Conservation (phyloP, 345 rosid genomes). For the Barbarea vulgaris region DNA sequence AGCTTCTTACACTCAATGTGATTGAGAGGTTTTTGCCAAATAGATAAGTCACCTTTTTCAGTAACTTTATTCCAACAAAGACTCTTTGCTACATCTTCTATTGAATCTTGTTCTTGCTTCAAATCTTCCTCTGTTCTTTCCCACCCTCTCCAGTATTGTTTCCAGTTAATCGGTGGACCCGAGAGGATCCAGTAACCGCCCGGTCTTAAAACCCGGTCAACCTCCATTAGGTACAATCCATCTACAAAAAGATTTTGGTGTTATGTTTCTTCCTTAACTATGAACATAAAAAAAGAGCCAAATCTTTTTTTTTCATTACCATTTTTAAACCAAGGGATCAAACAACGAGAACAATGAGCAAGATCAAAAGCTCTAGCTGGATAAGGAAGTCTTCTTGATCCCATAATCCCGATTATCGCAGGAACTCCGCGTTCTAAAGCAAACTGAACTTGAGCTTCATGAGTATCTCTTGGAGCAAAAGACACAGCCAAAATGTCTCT, state of each 20-base stretch:
- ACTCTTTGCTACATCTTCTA: slow-evolving; percentile 76
- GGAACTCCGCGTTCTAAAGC: slow-evolving; percentile 99
- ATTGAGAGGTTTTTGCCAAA: slow-evolving; percentile 90
- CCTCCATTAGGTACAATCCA: slow-evolving; percentile 84
- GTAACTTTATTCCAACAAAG: slow-evolving; percentile 92
- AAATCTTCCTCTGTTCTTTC: slow-evolving; percentile 79
- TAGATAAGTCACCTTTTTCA: slow-evolving; percentile 69
- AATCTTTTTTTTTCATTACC: slow-evolving; percentile 45
- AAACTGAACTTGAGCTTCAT: slow-evolving; percentile 96
- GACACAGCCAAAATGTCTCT: slow-evolving; percentile 81
- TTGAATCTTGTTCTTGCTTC: slow-evolving; percentile 80
- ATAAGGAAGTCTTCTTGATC: slow-evolving; percentile 83
- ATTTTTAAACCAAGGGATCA: slow-evolving; percentile 76
- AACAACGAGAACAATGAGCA: slow-evolving; percentile 98
- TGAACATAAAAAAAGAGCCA: neutral
- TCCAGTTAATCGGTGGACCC: slow-evolving; percentile 94
- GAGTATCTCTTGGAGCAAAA: slow-evolving; percentile 97
- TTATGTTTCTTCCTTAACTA: slow-evolving; percentile 22
- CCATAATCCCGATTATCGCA: slow-evolving; percentile 87
- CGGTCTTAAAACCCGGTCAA: slow-evolving; percentile 88
- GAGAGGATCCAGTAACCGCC: slow-evolving; percentile 99
- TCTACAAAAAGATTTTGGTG: slow-evolving; percentile 43
- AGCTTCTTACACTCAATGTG: slow-evolving; percentile 70
- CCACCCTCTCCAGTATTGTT: slow-evolving; percentile 93
- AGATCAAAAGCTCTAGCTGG: slow-evolving; percentile 96